Conservation (phyloP, 768 basidiomycete genomes). For the Suillus bovinus region DNA sequence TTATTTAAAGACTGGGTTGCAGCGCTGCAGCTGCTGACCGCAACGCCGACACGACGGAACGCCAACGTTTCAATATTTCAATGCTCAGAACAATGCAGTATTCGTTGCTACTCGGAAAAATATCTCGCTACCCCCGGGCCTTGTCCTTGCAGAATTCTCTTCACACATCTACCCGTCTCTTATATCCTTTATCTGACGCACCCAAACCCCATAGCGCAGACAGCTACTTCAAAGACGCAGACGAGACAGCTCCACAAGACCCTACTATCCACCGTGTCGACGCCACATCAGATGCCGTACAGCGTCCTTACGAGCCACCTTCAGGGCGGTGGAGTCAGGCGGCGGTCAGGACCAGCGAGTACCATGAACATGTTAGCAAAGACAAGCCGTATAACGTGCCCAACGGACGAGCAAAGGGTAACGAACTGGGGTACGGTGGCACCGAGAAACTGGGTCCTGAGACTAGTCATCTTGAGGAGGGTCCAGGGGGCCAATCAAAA, state of each 20-base stretch:
- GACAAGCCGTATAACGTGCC: slow-evolving; percentile 28
- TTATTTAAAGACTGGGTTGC: neutral
- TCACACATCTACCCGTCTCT: neutral
- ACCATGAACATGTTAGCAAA: slow-evolving; percentile 22
- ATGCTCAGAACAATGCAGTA: neutral
- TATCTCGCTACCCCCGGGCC: neutral
- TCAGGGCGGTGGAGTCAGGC: slow-evolving; percentile 46
- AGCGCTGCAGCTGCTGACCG: neutral
- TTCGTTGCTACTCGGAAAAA: neutral
- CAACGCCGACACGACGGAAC: neutral
- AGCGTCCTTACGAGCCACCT: slow-evolving; percentile 51
- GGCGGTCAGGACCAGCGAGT: slow-evolving; percentile 36
- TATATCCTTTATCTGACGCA: neutral
- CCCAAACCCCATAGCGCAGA: slow-evolving; percentile 36
- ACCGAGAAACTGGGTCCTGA: slow-evolving; percentile 27
- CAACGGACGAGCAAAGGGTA: neutral
- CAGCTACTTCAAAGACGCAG: slow-evolving; percentile 49
- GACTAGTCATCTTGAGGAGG: slow-evolving; percentile 34
- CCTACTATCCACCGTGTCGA: slow-evolving; percentile 49
- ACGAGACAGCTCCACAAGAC: slow-evolving; percentile 43
- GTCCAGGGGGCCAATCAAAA: slow-evolving; percentile 39
- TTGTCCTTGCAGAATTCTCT: neutral
- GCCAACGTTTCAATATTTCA: neutral
- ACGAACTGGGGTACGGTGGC: slow-evolving; percentile 26
- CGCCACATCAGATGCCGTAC: slow-evolving; percentile 40